These are phyloP conservation scores for Halteria grandinella DNA, from an alignment of 73 alveolate species.

Conservation along the genomic window DNA sequence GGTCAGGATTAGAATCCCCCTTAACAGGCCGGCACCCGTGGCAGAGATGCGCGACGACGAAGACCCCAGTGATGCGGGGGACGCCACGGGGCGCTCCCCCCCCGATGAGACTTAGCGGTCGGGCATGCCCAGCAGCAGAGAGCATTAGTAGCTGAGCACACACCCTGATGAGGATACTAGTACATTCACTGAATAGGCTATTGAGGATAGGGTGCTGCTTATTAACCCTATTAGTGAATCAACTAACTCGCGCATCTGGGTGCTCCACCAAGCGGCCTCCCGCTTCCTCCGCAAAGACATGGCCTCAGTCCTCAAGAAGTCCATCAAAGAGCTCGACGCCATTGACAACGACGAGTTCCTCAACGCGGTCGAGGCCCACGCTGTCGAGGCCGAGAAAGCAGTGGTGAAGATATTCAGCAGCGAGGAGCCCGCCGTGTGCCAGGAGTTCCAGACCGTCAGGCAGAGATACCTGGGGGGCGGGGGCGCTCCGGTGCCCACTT, in stretches of 20 bases:
- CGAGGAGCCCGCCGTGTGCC: neutral
- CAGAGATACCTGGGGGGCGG: neutral
- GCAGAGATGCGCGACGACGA: too few relatives aligned
- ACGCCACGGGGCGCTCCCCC: too few relatives aligned
- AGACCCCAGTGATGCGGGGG: too few relatives aligned
- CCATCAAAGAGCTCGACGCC: conserved; percentile 55
- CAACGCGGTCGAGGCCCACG: conserved; percentile 38
- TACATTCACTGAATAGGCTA: conserved; percentile 70
- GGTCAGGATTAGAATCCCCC: conserved; percentile 64
- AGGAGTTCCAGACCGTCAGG: neutral
- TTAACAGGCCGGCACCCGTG: conserved; percentile 57
- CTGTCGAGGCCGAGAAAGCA: conserved; percentile 37
- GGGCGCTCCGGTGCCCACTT: conserved; percentile 18
- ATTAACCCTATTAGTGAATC: conserved; percentile 66
- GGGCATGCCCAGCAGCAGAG: too few relatives aligned
- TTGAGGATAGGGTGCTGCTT: conserved; percentile 58
- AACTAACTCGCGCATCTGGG: conserved; percentile 50
- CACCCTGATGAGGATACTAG: too few relatives aligned
- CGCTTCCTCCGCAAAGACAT: conserved; percentile 66
- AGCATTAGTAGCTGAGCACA: too few relatives aligned
- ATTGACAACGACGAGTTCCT: conserved; percentile 58
- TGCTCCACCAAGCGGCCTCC: conserved; percentile 68
- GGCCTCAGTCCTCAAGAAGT: conserved; percentile 42
- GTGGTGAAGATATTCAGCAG: conserved; percentile 1
- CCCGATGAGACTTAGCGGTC: too few relatives aligned